Conservation (phyloP, 495 filamentous ascomycete species). For the Cairneyella variabilis region DNA sequence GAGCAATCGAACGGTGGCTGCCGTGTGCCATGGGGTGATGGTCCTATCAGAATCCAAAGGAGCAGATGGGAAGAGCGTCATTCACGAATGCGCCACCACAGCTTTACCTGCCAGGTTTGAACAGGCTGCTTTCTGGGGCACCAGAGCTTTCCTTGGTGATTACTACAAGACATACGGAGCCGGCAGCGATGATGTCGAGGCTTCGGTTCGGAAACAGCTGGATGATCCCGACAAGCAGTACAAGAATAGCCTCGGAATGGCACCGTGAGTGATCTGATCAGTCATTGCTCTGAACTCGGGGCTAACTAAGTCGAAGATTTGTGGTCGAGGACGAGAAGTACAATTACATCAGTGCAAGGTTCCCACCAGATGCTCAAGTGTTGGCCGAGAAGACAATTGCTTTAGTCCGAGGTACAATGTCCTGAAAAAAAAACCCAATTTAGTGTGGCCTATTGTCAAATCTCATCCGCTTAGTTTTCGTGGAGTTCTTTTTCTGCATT, state of each 20-base stretch:
- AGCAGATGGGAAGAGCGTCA: conserved; percentile 39
- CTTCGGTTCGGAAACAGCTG: conserved; percentile 40
- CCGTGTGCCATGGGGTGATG: conserved; percentile 54
- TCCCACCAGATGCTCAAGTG: conserved; percentile 43
- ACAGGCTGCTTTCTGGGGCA: conserved; percentile 44
- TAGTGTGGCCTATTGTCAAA: not conserved
- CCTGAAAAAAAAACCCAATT: not conserved
- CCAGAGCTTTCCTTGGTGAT: conserved; percentile 46
- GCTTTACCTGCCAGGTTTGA: conserved; percentile 48
- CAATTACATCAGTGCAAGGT: conserved; percentile 51
- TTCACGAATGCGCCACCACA: conserved; percentile 45
- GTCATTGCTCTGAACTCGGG: not conserved
- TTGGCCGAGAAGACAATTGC: conserved; percentile 43
- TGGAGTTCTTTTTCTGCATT: not conserved
- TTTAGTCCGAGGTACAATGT: conserved; percentile 30
- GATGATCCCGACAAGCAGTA: conserved; percentile 41
- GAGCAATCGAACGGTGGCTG: conserved; percentile 40
- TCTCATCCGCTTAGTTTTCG: not conserved
- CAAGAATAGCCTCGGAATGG: conserved; percentile 41
- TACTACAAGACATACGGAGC: conserved; percentile 56
- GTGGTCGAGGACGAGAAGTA: conserved; percentile 46
- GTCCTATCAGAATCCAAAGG: conserved; percentile 38
- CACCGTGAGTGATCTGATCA: conserved; percentile 38
- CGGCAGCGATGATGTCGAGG: conserved; percentile 46
- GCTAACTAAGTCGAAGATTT: conserved; percentile 35